Conservation (phyloP, 495 filamentous ascomycete species). For the Clavariopsis aquatica region DNA sequence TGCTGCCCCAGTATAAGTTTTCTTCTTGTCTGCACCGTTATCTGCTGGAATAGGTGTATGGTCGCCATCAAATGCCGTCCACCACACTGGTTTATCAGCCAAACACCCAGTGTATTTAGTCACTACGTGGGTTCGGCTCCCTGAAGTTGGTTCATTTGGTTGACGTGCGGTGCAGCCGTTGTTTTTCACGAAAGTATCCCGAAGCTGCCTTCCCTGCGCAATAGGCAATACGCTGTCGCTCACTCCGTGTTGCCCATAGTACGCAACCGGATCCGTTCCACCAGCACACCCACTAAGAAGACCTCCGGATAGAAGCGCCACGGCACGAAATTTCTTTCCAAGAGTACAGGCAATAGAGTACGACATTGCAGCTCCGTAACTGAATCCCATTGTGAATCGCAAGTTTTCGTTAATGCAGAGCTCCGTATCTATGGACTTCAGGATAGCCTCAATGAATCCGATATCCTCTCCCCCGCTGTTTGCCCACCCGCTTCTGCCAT, state of each 20-base stretch:
- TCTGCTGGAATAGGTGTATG: constrained; percentile 18
- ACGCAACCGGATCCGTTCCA: constrained; percentile 49
- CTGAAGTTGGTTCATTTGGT: constrained; percentile 37
- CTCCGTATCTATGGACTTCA: constrained; percentile 46
- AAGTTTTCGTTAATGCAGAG: constrained; percentile 51
- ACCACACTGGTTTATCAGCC: constrained; percentile 42
- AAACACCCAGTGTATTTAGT: constrained; percentile 42
- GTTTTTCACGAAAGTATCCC: constrained; percentile 47
- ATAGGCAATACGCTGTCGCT: constrained; percentile 48
- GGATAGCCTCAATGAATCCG: constrained; percentile 47
- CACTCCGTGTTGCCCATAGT: constrained; percentile 50
- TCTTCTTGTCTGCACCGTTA: constrained; percentile 2
- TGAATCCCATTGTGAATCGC: constrained; percentile 54
- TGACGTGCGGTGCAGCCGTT: constrained; percentile 43
- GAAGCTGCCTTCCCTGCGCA: constrained; percentile 42
- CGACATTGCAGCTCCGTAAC: constrained; percentile 55
- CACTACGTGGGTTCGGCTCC: constrained; percentile 41
- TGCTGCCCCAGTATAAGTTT: constrained; percentile 41
- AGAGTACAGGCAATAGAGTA: constrained; percentile 51
- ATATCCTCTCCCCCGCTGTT: constrained; percentile 51
- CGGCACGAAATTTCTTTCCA: constrained; percentile 48
- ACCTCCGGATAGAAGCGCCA: constrained; percentile 50
- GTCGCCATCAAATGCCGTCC: constrained; percentile 23
- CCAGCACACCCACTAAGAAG: constrained; percentile 48
- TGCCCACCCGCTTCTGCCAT: constrained; percentile 46